Evolutionary conservation across 257 asterid species (phyloP).

Genomic region (Solanum sejunctum): DNA sequence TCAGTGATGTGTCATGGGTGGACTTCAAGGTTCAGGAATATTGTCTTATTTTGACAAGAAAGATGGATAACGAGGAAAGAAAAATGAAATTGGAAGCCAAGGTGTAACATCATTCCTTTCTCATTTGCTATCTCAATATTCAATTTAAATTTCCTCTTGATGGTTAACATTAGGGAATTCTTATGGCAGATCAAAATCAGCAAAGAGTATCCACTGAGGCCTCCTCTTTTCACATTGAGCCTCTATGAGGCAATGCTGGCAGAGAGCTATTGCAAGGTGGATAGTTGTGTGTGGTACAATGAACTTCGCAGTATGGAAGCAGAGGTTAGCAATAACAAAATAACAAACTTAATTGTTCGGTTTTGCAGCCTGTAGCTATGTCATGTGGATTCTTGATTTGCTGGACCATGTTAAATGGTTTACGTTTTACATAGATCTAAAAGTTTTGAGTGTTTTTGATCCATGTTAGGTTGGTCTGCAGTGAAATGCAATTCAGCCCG

Average conservation of each 20-base stretch:
- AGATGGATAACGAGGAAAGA: slow-evolving; percentile 32
- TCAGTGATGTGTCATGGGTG: slow-evolving; percentile 40
- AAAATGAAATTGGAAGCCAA: slow-evolving; percentile 64
- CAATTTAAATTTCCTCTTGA: not conserved
- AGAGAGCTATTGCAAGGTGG: slow-evolving; percentile 28
- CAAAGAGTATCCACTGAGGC: slow-evolving; percentile 81
- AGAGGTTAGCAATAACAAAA: slow-evolving; percentile 50
- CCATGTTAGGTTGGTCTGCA: not conserved
- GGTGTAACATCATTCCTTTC: slow-evolving; percentile 27
- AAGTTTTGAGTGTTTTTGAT: not conserved
- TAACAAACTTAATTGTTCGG: not conserved
- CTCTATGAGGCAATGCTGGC: slow-evolving; percentile 27
- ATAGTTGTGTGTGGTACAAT: slow-evolving; percentile 54
- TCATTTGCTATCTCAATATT: not conserved
- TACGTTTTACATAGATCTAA: not conserved
- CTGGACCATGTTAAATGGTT: not conserved
- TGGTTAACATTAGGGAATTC: not conserved
- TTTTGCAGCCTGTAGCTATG: not conserved
- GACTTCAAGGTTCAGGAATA: slow-evolving; percentile 50
- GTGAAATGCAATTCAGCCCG: not conserved
- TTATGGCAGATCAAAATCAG: slow-evolving; percentile 59
- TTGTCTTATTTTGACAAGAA: slow-evolving; percentile 46
- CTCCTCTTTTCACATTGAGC: slow-evolving; percentile 57
- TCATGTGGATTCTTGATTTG: not conserved
- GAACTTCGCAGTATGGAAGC: slow-evolving; percentile 96